Base-by-base conservation (phyloP, 805 yeast genomes). In the Yarrowia keelungensis region DNA sequence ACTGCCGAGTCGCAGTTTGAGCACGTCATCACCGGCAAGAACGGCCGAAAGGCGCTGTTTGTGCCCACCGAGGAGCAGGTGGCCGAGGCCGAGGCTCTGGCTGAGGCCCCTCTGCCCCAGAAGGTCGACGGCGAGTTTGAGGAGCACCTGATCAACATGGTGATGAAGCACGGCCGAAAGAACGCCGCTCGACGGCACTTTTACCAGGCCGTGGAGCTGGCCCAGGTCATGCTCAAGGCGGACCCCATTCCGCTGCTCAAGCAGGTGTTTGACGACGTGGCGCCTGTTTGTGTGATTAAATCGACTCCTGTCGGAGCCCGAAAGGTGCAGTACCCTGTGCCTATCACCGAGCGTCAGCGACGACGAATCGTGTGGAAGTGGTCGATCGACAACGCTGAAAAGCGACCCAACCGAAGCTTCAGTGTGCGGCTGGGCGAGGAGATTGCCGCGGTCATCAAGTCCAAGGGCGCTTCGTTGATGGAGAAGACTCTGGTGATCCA, bases 121-220 rank as follows among this genome's bases (percentile, higher is more conserved):
- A 81, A 83, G 71, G 79, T 80, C 54, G 95, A 92, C 73, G 56
- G 56, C 46, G 89, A 90, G n/a, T 85, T 88, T 22, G 81, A 93
- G 61, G 87, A 88, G 62, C 88, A 90, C 73, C 86, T 95, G 75
- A 88, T 91, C 68, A 92, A 92, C 76, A 83, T 92, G 81, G 87
- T 95, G 71, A 95, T 95, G 98, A 87, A 91, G 76, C 88, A 91
- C 76, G 99, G 99, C 51, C 88, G 88, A 78, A 95, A 93, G 78
- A 85, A 90, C 68, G 81, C 83, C 62, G 98, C 98, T 0, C 89
- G 88, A 76, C 88, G 84, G 73, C 82, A 84, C 61, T 82, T 95
- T 69, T 84, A 89, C 67, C 85, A 89, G 75, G 97, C 98, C 0
- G 82, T 95, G 65, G 92, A 93, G 76, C 81, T 93, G 61, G 89